phyloP scores from a whole-genome alignment of 2,329 filamentous ascomycete genomes.

The Talaromyces piceae region DNA sequence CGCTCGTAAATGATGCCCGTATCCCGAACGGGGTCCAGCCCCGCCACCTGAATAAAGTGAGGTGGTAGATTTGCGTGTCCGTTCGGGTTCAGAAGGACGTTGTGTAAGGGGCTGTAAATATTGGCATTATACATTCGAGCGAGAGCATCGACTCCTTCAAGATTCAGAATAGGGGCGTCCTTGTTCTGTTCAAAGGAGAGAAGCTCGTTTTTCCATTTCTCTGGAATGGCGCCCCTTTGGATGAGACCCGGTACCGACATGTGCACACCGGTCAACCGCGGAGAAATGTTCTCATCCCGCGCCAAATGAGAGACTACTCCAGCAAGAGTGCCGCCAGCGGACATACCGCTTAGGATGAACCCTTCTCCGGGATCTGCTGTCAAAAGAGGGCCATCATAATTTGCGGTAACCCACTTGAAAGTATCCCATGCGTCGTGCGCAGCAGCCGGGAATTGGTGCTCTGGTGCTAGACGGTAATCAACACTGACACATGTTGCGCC shows the following conservation, averaged over 20 bases:
- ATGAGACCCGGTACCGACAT: not conserved
- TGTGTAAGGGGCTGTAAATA: not conserved
- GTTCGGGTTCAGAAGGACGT: conserved; percentile 6
- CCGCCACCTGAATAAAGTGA: conserved; percentile 20
- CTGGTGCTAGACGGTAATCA: conserved; percentile 8
- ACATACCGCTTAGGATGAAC: conserved; percentile 3
- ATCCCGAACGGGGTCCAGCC: conserved; percentile 21
- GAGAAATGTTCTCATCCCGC: not conserved
- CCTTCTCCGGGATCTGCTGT: not conserved
- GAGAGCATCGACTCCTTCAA: not conserved
- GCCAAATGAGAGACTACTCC: not conserved
- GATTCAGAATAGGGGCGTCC: not conserved
- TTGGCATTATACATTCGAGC: conserved; percentile 3
- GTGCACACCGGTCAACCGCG: not conserved
- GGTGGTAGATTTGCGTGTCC: conserved; percentile 22
- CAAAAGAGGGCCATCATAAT: not conserved
- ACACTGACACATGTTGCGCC: not conserved
- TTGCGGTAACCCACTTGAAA: conserved; percentile 5
- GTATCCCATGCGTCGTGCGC: not conserved
- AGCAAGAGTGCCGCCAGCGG: conserved; percentile 3
- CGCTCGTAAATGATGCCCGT: conserved; percentile 20
- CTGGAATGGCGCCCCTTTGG: not conserved
- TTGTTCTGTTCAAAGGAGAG: conserved; percentile 3
- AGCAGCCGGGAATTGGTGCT: conserved; percentile 1
- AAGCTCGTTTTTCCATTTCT: not conserved